Conservation (phyloP, 1,139 yeast species). For the Meyerozyma elateridarum region DNA sequence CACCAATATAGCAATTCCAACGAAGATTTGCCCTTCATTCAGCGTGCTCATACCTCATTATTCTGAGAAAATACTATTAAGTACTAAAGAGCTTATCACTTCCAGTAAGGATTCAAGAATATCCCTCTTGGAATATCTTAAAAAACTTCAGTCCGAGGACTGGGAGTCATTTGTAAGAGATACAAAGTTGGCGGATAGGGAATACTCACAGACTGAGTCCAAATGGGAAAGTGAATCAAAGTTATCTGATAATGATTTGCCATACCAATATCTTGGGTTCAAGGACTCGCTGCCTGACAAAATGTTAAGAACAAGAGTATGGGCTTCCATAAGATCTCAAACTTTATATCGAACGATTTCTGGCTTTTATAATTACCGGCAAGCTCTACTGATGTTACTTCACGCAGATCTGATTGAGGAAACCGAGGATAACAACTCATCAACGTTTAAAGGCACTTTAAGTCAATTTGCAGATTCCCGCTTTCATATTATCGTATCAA, state of each 20-base stretch:
- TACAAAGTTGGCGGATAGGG: slow-evolving; percentile 30
- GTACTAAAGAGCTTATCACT: slow-evolving; percentile 62
- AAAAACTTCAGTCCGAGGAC: slow-evolving; percentile 62
- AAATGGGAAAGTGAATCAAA: not conserved
- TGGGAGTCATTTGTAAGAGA: slow-evolving; percentile 77
- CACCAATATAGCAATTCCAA: slow-evolving; percentile 58
- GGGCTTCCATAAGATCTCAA: slow-evolving; percentile 80
- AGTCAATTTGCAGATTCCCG: slow-evolving; percentile 56
- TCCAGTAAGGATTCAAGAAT: slow-evolving; percentile 54
- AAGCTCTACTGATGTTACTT: slow-evolving; percentile 63
- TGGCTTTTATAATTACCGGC: slow-evolving; percentile 68
- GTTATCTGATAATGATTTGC: slow-evolving; percentile 29
- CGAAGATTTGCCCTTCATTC: slow-evolving; percentile 74
- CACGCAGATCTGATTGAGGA: slow-evolving; percentile 51
- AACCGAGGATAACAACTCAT: slow-evolving; percentile 14
- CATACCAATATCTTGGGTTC: slow-evolving; percentile 69
- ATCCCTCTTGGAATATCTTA: slow-evolving; percentile 69
- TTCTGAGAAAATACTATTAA: slow-evolving; percentile 65
- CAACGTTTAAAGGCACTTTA: slow-evolving; percentile 37
- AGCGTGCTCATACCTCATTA: slow-evolving; percentile 87
- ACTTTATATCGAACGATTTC: slow-evolving; percentile 74
- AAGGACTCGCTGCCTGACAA: slow-evolving; percentile 57
- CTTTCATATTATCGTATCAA: slow-evolving; percentile 62
- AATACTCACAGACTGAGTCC: not conserved
- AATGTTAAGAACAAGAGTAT: slow-evolving; percentile 64